Conservation (phyloP, 2,329 filamentous ascomycete genomes). For the Sporothrix variecibatus region DNA sequence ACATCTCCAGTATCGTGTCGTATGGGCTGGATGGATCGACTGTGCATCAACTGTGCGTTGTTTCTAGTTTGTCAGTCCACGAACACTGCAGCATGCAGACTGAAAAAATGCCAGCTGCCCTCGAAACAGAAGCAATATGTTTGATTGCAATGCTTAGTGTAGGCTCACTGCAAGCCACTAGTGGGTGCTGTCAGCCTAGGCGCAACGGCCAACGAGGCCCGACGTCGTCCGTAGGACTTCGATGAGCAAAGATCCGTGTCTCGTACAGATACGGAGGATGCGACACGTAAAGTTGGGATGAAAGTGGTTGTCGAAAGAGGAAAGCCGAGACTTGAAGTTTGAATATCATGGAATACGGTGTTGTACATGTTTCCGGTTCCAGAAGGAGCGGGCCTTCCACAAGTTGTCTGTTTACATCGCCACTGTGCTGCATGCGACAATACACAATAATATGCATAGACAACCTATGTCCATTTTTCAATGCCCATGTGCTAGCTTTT, state of each 20-base stretch:
- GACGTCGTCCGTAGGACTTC: neutral
- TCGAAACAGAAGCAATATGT: neutral
- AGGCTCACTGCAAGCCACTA: slow-evolving; percentile 24
- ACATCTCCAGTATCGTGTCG: neutral
- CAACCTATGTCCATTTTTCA: neutral
- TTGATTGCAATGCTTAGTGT: slow-evolving; percentile 20
- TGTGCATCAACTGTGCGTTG: neutral
- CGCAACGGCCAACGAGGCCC: neutral
- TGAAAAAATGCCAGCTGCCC: neutral
- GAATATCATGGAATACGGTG: neutral
- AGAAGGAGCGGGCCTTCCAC: neutral
- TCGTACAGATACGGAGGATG: neutral
- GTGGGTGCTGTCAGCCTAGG: slow-evolving; percentile 16
- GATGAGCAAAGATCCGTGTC: neutral
- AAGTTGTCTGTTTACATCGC: neutral
- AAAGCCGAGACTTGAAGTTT: neutral
- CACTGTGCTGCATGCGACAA: neutral
- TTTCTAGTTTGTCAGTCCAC: neutral
- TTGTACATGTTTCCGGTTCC: neutral
- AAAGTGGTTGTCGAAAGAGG: neutral
- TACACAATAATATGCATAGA: neutral
- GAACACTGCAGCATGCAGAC: neutral
- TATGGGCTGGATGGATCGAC: neutral
- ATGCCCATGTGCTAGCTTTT: neutral
- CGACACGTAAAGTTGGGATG: slow-evolving; percentile 3